A percentile compares a stretch with the other conserved stretches of the same genome.
phyloP scores from a whole-genome alignment of 1,284 basidiomycete species.

The Paramarasmius palmivorus region DNA sequence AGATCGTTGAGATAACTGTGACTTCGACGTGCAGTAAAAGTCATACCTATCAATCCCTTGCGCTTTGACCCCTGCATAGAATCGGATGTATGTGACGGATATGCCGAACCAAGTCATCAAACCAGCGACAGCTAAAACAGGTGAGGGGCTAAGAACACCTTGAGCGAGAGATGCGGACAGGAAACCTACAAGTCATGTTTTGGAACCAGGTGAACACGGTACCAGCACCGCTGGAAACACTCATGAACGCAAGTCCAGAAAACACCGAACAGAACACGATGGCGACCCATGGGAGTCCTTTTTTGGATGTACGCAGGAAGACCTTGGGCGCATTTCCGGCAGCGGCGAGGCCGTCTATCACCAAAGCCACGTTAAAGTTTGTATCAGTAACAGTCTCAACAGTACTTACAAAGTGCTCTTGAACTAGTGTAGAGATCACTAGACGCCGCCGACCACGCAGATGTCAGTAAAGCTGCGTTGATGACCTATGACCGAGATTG shows the following conservation, averaged over 20 bases:
- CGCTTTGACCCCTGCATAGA: slow-evolving; percentile 72
- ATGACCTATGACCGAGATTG: slow-evolving; percentile 59
- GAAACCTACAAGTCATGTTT: slow-evolving; percentile 56
- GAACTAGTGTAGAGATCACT: slow-evolving; percentile 84
- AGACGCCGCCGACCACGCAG: slow-evolving; percentile 86
- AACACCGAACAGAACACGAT: slow-evolving; percentile 72
- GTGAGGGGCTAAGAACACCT: too few relatives aligned
- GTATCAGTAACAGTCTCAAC: too few relatives aligned
- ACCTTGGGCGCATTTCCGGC: slow-evolving; percentile 77
- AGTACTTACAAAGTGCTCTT: slow-evolving; percentile 70
- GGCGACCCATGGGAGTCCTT: slow-evolving; percentile 77
- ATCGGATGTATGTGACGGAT: slow-evolving; percentile 76
- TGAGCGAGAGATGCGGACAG: slow-evolving; percentile 21
- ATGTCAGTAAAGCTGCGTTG: slow-evolving; percentile 84
- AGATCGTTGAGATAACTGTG: too few relatives aligned
- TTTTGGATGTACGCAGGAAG: slow-evolving; percentile 66
- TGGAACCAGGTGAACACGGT: slow-evolving; percentile 78
- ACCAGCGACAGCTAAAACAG: slow-evolving; percentile 42
- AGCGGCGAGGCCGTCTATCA: slow-evolving; percentile 71
- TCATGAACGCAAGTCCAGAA: slow-evolving; percentile 74
- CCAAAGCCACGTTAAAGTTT: slow-evolving; percentile 9
- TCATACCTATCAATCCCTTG: slow-evolving; percentile 80
- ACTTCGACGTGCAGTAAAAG: too few relatives aligned
- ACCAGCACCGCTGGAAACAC: slow-evolving; percentile 56
- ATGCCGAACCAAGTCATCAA: slow-evolving; percentile 87